Evolutionary conservation across 805 yeast genomes (phyloP).

Genomic region (Ogataea henricii): DNA sequence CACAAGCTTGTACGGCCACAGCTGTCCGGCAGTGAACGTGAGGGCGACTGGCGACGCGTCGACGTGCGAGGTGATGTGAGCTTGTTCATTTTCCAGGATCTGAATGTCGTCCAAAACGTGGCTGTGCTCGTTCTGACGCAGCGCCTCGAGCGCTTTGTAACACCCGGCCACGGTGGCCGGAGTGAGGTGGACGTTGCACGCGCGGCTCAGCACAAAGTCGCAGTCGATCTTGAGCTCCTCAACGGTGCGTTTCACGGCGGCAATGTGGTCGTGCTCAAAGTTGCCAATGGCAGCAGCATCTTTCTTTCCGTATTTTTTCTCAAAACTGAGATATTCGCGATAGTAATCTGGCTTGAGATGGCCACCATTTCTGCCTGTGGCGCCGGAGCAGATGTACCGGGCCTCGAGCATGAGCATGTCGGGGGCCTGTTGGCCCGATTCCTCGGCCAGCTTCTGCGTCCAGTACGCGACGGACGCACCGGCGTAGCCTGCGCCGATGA

Average conservation of each 20-base stretch:
- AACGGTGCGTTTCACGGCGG: slow-evolving; percentile 34
- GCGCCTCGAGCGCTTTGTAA: slow-evolving; percentile 12
- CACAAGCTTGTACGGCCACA: slow-evolving; percentile 46
- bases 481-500: slow-evolving; percentile 49
- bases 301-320: slow-evolving; percentile 22
- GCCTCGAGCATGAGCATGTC: slow-evolving; percentile 38
- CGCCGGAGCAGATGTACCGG: slow-evolving; percentile 40
- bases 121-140: slow-evolving; percentile 29
- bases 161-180: slow-evolving; percentile 18
- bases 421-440: slow-evolving; percentile 4
- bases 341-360: slow-evolving; percentile 43
- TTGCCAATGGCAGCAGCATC: slow-evolving; percentile 39
- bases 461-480: slow-evolving; percentile 43
- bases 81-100: slow-evolving; percentile 32
- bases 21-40: slow-evolving; percentile 41
- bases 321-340: slow-evolving; percentile 20
- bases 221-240: slow-evolving; percentile 35
- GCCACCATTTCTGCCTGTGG: slow-evolving; percentile 53
- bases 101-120: slow-evolving; percentile 32
- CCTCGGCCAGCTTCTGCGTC: slow-evolving; percentile 2
- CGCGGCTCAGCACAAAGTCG: slow-evolving; percentile 32
- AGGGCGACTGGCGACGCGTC: slow-evolving; percentile 32
- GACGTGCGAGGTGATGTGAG: slow-evolving; percentile 30
- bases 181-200: slow-evolving; percentile 31
- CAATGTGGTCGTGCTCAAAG: slow-evolving; percentile 40